These are phyloP conservation scores for Penicillium sp. DNA, from an alignment of 2,329 filamentous ascomycete species.

Conservation along the genomic window DNA sequence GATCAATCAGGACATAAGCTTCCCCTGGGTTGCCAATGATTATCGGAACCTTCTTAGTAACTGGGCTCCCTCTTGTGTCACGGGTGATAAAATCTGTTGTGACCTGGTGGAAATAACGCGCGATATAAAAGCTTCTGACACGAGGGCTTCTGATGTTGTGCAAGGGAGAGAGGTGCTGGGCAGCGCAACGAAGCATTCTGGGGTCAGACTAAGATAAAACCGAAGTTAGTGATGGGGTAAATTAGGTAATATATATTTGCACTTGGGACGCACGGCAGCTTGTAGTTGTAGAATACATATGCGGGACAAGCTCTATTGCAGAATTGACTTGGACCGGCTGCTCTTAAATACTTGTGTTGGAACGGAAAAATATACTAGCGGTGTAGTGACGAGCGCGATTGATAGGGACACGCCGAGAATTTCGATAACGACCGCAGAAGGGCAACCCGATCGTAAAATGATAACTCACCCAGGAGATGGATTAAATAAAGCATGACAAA, in stretches of 20 bases:
- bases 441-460: no score
- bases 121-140: conserved; percentile 6
- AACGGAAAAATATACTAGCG: no score
- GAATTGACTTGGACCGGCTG: no score
- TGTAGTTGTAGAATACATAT: no score
- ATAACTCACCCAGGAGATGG: no score
- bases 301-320: no score
- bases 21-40: conserved; percentile 24
- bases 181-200: conserved; percentile 17
- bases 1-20: conserved; percentile 23
- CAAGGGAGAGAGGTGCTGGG: conserved; percentile 10
- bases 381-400: no score
- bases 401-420: no score
- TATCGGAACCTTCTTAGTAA: conserved; percentile 20
- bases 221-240: not conserved
- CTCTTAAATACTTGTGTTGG: no score
- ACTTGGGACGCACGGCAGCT: not conserved
- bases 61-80: conserved; percentile 19
- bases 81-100: conserved; percentile 22
- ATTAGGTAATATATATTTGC: no score
- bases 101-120: conserved; percentile 23
- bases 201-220: not conserved
- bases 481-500: no score
- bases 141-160: conserved; percentile 4
- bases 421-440: no score